These are phyloP conservation scores for Hypomontagnella submonticulosa DNA, from an alignment of 495 filamentous ascomycete genomes.

Conservation along the genomic window DNA sequence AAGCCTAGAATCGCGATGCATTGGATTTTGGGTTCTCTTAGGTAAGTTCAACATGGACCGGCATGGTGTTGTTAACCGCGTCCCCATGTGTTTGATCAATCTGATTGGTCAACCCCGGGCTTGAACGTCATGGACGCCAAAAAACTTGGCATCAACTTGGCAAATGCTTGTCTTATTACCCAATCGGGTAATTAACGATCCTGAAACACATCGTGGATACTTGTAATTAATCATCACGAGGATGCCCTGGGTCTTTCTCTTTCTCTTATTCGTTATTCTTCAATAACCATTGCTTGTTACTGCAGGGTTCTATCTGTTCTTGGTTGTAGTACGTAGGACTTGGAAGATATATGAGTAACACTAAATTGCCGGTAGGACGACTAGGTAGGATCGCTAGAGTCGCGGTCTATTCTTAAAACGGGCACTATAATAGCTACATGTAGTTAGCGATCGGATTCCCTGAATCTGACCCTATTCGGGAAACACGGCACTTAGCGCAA, in stretches of 20 bases:
- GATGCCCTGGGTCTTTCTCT: not conserved
- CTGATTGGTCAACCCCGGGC: slow-evolving; percentile 19
- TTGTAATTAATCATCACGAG: not conserved
- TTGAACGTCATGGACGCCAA: slow-evolving; percentile 27
- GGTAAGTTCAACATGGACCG: slow-evolving; percentile 24
- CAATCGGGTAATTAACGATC: slow-evolving; percentile 30
- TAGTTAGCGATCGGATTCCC: not conserved
- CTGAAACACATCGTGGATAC: slow-evolving; percentile 18
- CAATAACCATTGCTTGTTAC: not conserved
- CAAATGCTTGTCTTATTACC: slow-evolving; percentile 35
- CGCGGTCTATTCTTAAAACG: not conserved
- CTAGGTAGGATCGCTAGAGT: not conserved
- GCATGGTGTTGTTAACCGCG: slow-evolving; percentile 8
- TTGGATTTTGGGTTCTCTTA: slow-evolving; percentile 14
- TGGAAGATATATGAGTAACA: too few relatives aligned
- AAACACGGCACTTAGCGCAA: slow-evolving; percentile 18
- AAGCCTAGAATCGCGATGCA: slow-evolving; percentile 29
- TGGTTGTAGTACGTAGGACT: too few relatives aligned
- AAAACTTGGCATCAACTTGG: slow-evolving; percentile 38
- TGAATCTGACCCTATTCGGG: slow-evolving; percentile 6
- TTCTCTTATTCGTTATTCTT: slow-evolving; percentile 2
- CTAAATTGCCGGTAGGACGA: too few relatives aligned
- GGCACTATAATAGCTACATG: too few relatives aligned
- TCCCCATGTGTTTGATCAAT: slow-evolving; percentile 4
- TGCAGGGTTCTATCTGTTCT: not conserved